These are phyloP conservation scores for Trichoderma koningii DNA, from an alignment of 2,329 filamentous ascomycete species.

Conservation along the genomic window DNA sequence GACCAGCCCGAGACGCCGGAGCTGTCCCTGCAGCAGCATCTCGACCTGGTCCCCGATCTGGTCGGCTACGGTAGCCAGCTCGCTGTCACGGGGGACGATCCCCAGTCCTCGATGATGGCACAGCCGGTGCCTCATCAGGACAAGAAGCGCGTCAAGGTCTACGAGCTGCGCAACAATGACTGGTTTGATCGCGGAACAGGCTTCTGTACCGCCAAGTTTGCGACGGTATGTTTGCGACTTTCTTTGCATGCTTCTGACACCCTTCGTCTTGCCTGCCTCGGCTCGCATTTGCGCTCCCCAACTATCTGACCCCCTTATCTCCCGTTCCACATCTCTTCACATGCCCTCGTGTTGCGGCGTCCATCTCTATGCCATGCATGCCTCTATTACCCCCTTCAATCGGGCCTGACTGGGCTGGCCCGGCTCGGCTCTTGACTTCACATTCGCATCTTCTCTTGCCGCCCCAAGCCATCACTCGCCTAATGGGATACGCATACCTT, in stretches of 20 bases:
- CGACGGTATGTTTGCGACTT: slow-evolving; percentile 60
- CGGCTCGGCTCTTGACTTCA: not conserved
- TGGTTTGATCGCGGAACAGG: slow-evolving; percentile 98
- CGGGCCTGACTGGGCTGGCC: not conserved
- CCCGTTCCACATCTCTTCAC: not conserved
- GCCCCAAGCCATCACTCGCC: not conserved
- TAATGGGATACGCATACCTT: not conserved
- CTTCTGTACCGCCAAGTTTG: slow-evolving; percentile 80
- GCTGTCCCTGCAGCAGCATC: slow-evolving; percentile 62
- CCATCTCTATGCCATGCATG: not conserved
- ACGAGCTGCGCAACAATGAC: slow-evolving; percentile 97
- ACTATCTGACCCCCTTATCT: not conserved
- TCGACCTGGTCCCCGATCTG: slow-evolving; percentile 57
- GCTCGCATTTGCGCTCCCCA: not conserved
- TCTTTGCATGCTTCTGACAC: not conserved
- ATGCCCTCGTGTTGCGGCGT: not conserved
- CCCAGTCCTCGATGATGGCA: slow-evolving; percentile 70
- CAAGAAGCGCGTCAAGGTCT: slow-evolving; percentile 90
- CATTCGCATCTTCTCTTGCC: not conserved
- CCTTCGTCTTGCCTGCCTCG: not conserved
- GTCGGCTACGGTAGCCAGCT: slow-evolving; percentile 52
- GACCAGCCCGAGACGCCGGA: slow-evolving; percentile 55
- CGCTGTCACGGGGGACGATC: slow-evolving; percentile 55
- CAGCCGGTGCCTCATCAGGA: slow-evolving; percentile 70
- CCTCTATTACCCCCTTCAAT: not conserved